Evolutionary conservation across 2,329 filamentous ascomycete genomes (phyloP), one percentile per base, ranked within the genome.

Genomic region (Phoma sp.): DNA sequence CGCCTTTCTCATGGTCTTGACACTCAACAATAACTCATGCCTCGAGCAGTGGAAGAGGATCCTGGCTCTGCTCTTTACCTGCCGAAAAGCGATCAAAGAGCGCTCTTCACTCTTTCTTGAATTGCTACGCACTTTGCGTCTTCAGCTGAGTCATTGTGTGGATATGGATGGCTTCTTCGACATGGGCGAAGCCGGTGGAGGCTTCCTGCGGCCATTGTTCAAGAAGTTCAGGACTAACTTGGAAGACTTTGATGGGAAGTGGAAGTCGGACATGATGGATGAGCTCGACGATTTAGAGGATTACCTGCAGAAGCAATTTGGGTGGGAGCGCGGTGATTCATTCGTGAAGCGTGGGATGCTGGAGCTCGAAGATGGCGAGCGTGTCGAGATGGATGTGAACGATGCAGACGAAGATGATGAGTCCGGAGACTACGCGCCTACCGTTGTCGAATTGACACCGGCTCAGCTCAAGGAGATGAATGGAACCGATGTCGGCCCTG

Each of bases 31-130:
- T 66, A 86, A 83, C 66, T 86, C 84, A 2, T 87, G 85, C 63
- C 73, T 87, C 3, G 84, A 87, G 67, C 85, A 88, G 66, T 88
- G 86, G 86, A 86, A 85, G 65, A 74, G 86, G 33, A 60, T 88
- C 9, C 71, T 88, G 8, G 73, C 74, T 1, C 70, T 88, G 23
- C 72, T 86, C 7, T 74, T 88, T 44, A 87, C 84, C 0, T 86
- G 82, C 62, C 77, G 75, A 14, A 68, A 67, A 36, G 84, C 84
- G 2, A 77, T 86, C 13, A 64, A 66, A 47, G 75, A 80, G 22
- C 73, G 79, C 2, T 73, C 81, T 27, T 66, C 66, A 2, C 79
- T 86, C 48, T 86, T 86, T 67, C 70, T 79, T n/a, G 74, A 79
- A 9, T 73, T 82, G 5, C 62, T 87, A 22, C 73, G 71, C 24